Evolutionary conservation across 495 filamentous ascomycete genomes (phyloP).

Genomic region (Penicillium cosmopolitanum): DNA sequence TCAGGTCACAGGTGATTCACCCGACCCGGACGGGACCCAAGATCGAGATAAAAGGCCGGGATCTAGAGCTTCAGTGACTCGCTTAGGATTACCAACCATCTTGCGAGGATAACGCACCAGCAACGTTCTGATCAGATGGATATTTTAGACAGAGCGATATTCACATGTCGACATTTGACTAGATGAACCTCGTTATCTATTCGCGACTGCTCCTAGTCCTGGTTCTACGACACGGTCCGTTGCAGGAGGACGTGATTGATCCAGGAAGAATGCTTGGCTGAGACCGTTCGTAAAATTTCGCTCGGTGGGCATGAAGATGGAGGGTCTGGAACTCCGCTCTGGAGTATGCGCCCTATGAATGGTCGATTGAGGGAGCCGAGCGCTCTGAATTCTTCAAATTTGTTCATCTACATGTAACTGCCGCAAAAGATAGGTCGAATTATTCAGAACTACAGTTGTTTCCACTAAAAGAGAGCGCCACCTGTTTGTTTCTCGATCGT

Average conservation of each 20-base stretch:
- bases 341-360: neutral
- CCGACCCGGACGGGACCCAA: neutral
- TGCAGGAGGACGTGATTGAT: neutral
- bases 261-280: neutral
- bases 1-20: neutral
- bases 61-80: neutral
- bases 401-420: conserved; percentile 1
- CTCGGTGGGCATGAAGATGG: neutral
- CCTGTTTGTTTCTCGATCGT: neutral
- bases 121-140: neutral
- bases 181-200: neutral
- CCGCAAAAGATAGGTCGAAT: neutral
- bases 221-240: neutral
- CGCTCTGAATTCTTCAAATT: neutral
- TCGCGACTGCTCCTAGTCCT: neutral
- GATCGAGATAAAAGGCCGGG: neutral
- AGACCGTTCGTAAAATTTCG: neutral
- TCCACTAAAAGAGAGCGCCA: neutral
- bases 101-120: neutral
- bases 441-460: neutral
- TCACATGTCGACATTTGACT: neutral
- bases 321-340: neutral
- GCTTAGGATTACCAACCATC: neutral
- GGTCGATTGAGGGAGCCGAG: neutral
- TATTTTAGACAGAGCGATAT: neutral